Evolutionary conservation across 768 basidiomycete genomes (phyloP), one percentile per base, ranked within the genome.

Genomic region (Gymnopilus dilepis): DNA sequence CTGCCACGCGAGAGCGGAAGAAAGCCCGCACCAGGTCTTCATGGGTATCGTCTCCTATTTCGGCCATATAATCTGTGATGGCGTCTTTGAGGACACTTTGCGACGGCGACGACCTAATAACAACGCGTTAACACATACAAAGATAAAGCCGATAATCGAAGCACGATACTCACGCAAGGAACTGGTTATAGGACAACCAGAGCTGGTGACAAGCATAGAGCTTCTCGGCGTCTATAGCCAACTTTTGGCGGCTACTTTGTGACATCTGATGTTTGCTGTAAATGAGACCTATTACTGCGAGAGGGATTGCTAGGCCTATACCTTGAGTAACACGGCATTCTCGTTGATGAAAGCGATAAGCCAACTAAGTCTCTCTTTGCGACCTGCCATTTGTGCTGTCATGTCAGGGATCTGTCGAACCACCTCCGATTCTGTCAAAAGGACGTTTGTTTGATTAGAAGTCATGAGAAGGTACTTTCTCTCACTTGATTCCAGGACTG

Each of bases 311-410:
- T 13, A 28, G 63, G 19, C 59, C 76, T 65, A 31, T 37, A 91
- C 94, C 82, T 92, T 94, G 38, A 78, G 78, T 34, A 96, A 77
- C 5, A 89, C 89, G 0, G 84, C 88, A 72, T 97, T 97, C 55
- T 92, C 89, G 45, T 94, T 92, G 68, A 97, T 91, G 72, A 95
- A 97, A 24, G 82, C 83, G 65, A 97, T 92, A n/a, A 98, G 80
- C 82, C 92, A 94, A 56, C 86, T 87, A 28, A 96, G 77, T 37
- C 92, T 80, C 57, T 90, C 87, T 69, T 89, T 89, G 28, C 93
- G 84, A 40, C 86, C 86, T 4, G 81, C 82, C 64, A 98, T 74
- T 70, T 96, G 95, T 1, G 87, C 81, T 15, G 86, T 86, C 41
- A 97, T 78, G 71, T 97, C 95, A 67, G 92, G 90, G 63, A 90